Conservation (phyloP, 2,329 filamentous ascomycete genomes). For the Pseudogymnoascus sp. region DNA sequence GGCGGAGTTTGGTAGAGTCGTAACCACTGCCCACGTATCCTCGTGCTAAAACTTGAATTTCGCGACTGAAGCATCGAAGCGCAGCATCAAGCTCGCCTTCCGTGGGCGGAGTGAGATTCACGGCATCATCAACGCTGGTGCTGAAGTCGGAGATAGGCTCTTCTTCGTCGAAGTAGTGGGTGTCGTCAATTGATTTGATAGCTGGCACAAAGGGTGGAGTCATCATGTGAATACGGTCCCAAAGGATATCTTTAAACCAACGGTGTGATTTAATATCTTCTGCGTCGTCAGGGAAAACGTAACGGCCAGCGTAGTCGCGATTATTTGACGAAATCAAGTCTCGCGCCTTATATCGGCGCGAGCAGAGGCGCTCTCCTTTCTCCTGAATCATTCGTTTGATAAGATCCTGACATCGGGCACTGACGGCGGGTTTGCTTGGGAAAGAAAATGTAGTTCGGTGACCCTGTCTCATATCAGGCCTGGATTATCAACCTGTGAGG, state of each 20-base stretch:
- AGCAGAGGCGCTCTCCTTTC: slow-evolving; percentile 67
- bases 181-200: slow-evolving; percentile 60
- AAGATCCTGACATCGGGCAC: slow-evolving; percentile 65
- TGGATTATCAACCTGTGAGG: not conserved
- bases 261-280: slow-evolving; percentile 82
- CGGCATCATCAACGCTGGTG: slow-evolving; percentile 30
- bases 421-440: slow-evolving; percentile 56
- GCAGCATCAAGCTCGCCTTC: slow-evolving; percentile 24
- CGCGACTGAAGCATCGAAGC: slow-evolving; percentile 27
- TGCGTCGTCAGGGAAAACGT: slow-evolving; percentile 76
- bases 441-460: slow-evolving; percentile 64
- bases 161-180: slow-evolving; percentile 84
- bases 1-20: slow-evolving; percentile 24
- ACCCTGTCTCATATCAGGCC: slow-evolving; percentile 41
- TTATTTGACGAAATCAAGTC: slow-evolving; percentile 35
- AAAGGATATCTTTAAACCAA: slow-evolving; percentile 74
- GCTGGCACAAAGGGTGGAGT: slow-evolving; percentile 72
- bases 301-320: slow-evolving; percentile 41
- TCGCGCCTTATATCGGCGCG: slow-evolving; percentile 61
- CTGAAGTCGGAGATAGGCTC: slow-evolving; percentile 59
- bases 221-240: slow-evolving; percentile 63
- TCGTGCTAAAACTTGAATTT: slow-evolving; percentile 28
- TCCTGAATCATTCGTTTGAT: slow-evolving; percentile 65
- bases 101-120: slow-evolving; percentile 1
- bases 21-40: slow-evolving; percentile 27